Evolutionary conservation across 495 filamentous ascomycete species (phyloP), one percentile per base, ranked within the genome.

Genomic region (Annulohypoxylon maeteangense): DNA sequence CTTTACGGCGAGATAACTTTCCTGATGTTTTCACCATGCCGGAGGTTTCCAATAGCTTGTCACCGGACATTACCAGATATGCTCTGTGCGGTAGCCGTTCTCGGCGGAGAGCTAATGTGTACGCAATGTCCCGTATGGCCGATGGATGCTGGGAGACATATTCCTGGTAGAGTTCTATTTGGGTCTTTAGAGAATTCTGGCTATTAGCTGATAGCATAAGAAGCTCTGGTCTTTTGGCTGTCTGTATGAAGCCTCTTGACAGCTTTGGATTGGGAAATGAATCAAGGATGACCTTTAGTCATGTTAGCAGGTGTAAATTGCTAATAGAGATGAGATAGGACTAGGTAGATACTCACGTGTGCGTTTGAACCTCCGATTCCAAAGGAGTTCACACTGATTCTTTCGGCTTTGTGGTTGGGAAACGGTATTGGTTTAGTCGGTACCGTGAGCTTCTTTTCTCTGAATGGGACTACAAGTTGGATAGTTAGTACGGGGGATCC

Each of bases 311-410:
- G 16, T 16, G 10, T 7, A 27, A 14, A 18, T 4, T 3, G 8
- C 32, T 5, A 55, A 18, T 3, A 31, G 6, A 25, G 23, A 16
- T 16, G 20, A 55, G 14, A 11, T n/a, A 22, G 54, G 8, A 32
- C 11, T 23, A n/a, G n/a, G n/a, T n/a, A n/a, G n/a, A n/a, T n/a
- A 34, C 65, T 72, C 10, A 77, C 79, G 63, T 87, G 84, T 1
- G 81, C 80, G 55, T 88, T 88, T 1, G 83, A 67, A 10, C 86
- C 85, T 0, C 85, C 85, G 36, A 81, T 83, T 1, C 83, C 86
- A 55, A 85, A 85, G 10, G 76, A 82, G 67, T 84, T 86, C 10
- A 86, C 76, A 29, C 80, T 78, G 22, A 74, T 64, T 36, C 78
- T 67, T 25, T 75, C 67, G 14, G 72, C 50, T 25, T 65, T 69